Conservation (phyloP, 2,329 filamentous ascomycete genomes). For the Calonectria pseudoreteaudii region DNA sequence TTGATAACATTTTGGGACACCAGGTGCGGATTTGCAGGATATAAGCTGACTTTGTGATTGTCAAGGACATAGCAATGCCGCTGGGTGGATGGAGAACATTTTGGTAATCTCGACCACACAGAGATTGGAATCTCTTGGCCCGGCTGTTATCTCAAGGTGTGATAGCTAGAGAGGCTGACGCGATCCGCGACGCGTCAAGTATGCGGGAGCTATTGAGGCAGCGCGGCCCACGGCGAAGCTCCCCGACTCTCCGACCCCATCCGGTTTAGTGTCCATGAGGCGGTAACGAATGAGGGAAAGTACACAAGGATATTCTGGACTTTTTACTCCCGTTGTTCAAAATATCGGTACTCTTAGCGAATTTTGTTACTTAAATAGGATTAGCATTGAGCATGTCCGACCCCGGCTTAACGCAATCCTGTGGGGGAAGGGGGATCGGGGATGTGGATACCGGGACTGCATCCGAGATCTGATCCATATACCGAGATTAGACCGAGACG, state of each 20-base stretch:
- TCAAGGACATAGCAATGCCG: not conserved
- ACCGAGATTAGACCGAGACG: not conserved
- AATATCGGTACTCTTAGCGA: not conserved
- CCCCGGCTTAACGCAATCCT: not conserved
- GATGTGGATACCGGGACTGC: slow-evolving; percentile 4
- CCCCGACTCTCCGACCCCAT: not conserved
- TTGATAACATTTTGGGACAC: not conserved
- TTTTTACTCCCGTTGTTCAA: not conserved
- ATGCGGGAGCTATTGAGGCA: too few species aligned
- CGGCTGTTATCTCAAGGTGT: not conserved
- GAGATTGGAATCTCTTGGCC: not conserved
- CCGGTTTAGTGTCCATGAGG: not conserved
- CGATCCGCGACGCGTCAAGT: not conserved
- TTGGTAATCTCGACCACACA: not conserved
- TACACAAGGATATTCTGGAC: not conserved
- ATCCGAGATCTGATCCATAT: slow-evolving; percentile 4
- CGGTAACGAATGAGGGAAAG: not conserved
- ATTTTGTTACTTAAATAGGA: not conserved
- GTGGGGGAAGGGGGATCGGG: not conserved
- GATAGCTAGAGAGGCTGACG: not conserved
- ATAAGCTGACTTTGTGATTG: not conserved
- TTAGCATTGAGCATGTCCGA: not conserved
- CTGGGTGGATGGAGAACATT: not conserved
- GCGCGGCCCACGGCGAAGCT: not conserved
- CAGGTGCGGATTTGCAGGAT: not conserved